Evolutionary conservation across 1,139 yeast genomes (phyloP), one percentile per base, ranked within the genome.

Genomic region (Arxiozyma telluris): DNA sequence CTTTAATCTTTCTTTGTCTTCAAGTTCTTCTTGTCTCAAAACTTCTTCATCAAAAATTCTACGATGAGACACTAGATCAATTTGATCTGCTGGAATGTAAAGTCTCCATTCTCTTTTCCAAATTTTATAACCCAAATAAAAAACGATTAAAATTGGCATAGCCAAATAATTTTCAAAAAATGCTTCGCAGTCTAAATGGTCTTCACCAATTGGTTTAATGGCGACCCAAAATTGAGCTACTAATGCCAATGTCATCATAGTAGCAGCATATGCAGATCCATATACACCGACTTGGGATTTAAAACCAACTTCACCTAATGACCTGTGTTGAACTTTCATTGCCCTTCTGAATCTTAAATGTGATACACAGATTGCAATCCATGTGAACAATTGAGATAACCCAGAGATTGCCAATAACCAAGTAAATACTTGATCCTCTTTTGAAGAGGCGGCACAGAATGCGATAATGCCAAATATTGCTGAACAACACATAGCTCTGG

Each of bases 341-440:
- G 87, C 88, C 57, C 76, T 69, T 75, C 90, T 80, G 70, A 84
- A 83, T 67, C 89, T 76, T 52, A 84, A 71, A 62, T 80, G 86
- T 62, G 83, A 79, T 50, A 82, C 63, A 63, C 83, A 80, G 57
- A 84, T 82, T 45, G 85, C 79, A 49, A 76, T 77, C 91, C 90
- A 84, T 18, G 87, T 82, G 67, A 83, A 80, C 55, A 83, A 69
- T 9, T 87, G 78, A 30, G 88, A 81, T 57, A 84, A 74, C 56
- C 87, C 88, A 49, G 86, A 81, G 50, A 84, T 70, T 49, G 88
- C 85, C 68, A 82, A 71, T 63, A 84, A 71, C 90, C 91, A 84
- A 59, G 76, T 73, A 68, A 84, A 84, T 21, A 83, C 83, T n/a
- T 74, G 78, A 58, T 75, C 79, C 65, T 81, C 77, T 57, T 80